Evolutionary conservation across 2,329 filamentous ascomycete genomes (phyloP).

Genomic region (Tolypocladium inflatum): DNA sequence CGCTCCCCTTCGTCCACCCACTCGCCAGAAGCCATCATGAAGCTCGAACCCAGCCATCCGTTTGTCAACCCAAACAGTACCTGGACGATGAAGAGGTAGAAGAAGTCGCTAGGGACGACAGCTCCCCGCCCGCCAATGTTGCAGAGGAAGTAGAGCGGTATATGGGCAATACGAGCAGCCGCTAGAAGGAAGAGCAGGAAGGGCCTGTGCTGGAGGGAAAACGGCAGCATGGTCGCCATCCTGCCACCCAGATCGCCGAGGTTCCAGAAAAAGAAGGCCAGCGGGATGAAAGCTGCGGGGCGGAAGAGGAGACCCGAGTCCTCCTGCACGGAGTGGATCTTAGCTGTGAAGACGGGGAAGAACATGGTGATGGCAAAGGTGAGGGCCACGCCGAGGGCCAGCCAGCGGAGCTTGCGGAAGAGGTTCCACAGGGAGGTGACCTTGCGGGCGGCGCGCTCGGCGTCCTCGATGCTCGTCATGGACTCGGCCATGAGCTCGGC

Average conservation of each 20-base stretch:
- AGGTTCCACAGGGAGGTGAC: slow-evolving; percentile 51
- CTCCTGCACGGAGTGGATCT: slow-evolving; percentile 40
- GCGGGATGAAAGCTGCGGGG: slow-evolving; percentile 73
- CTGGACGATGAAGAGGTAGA: slow-evolving; percentile 81
- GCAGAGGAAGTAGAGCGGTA: slow-evolving; percentile 84
- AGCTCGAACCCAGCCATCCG: slow-evolving; percentile 76
- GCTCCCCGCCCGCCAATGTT: slow-evolving; percentile 75
- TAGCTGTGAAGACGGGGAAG: slow-evolving; percentile 82
- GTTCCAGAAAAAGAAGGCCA: slow-evolving; percentile 92
- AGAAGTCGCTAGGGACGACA: slow-evolving; percentile 67
- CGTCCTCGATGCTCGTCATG: slow-evolving; percentile 40
- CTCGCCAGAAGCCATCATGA: slow-evolving; percentile 83
- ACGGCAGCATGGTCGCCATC: slow-evolving; percentile 51
- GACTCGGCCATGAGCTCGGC: slow-evolving; percentile 39
- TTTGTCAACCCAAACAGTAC: slow-evolving; percentile 75
- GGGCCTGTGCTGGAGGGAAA: slow-evolving; percentile 52
- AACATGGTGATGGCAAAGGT: slow-evolving; percentile 86
- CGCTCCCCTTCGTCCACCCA: slow-evolving; percentile 77
- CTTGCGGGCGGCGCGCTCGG: slow-evolving; percentile 41
- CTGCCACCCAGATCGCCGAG: slow-evolving; percentile 74
- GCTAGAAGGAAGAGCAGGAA: slow-evolving; percentile 57
- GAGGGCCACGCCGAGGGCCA: slow-evolving; percentile 66
- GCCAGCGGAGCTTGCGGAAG: slow-evolving; percentile 69
- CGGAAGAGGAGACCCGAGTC: slow-evolving; percentile 49
- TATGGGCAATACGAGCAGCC: slow-evolving; percentile 55